phyloP scores from a whole-genome alignment of 2,329 filamentous ascomycete genomes.

The Penicillium brevicompactum region DNA sequence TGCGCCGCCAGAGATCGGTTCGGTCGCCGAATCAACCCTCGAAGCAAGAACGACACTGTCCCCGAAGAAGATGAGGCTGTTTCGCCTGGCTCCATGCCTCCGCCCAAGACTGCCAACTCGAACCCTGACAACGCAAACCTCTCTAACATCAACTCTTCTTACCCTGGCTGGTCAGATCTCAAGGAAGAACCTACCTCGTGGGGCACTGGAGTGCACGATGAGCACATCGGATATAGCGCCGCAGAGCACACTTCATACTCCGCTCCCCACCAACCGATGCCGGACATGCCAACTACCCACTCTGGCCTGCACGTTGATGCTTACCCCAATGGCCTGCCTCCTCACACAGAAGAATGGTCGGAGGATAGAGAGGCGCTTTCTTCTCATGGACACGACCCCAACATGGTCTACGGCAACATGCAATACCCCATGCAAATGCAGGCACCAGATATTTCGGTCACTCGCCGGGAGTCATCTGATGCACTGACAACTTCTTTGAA shows the following conservation, averaged over 20 bases:
- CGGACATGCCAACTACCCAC: constrained; percentile 19
- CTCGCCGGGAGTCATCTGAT: constrained; percentile 37
- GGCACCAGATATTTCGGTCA: constrained; percentile 30
- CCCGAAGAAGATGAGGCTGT: constrained; percentile 32
- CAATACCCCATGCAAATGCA: constrained; percentile 35
- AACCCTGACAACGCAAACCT: constrained; percentile 20
- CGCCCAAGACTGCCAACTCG: constrained; percentile 15
- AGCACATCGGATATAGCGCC: constrained; percentile 24
- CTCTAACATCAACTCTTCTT: constrained; percentile 22
- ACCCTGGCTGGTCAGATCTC: constrained; percentile 31
- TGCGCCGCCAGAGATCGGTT: constrained; percentile 42
- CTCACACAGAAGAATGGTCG: constrained; percentile 32
- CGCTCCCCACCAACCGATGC: constrained; percentile 23
- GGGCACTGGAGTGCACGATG: constrained; percentile 27
- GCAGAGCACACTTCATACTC: constrained; percentile 25
- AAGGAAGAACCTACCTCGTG: constrained; percentile 32
- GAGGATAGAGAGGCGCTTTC: constrained; percentile 22
- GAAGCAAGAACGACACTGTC: constrained; percentile 19
- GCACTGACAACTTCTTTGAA: constrained; percentile 37
- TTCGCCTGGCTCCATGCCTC: constrained; percentile 31
- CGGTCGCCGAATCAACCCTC: constrained; percentile 22
- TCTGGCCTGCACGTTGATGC: constrained; percentile 17
- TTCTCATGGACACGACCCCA: constrained; percentile 26
- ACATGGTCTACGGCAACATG: constrained; percentile 33
- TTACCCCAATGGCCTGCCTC: constrained; percentile 18